Percentiles rank a stretch among this genome's conserved stretches.
Evolutionary conservation across 108 stramenopile genomes (phyloP).

Genomic region (Stephanodiscus triporus): DNA sequence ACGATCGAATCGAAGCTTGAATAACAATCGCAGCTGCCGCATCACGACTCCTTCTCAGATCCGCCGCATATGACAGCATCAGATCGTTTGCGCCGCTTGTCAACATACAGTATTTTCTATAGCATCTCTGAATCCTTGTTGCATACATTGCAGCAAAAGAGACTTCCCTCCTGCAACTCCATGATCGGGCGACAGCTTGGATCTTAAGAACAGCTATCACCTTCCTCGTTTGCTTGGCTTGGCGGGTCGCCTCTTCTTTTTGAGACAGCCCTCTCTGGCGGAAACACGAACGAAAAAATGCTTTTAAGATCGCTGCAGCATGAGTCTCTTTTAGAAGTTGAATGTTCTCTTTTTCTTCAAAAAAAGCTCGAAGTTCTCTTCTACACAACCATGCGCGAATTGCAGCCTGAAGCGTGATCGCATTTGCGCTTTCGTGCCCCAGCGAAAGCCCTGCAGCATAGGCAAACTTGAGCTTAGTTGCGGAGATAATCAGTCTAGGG

Average conservation of each 20-base stretch:
- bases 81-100: background rate
- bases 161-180: background rate
- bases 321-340: no score
- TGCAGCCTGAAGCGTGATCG: no score
- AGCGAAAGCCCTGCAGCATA: no score
- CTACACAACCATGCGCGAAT: no score
- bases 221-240: background rate
- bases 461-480: no score
- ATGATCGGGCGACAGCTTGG: background rate
- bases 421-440: no score
- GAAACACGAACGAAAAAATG: background rate
- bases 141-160: background rate
- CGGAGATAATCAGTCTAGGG: no score
- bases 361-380: no score
- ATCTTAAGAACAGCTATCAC: background rate
- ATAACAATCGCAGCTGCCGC: background rate
- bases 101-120: background rate
- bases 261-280: background rate
- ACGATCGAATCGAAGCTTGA: slow-evolving; percentile 7
- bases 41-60: background rate
- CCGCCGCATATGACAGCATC: background rate
- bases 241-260: background rate
- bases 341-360: no score
- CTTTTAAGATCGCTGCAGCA: background rate
- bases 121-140: background rate